Percentiles rank a stretch among this genome's conserved stretches.
Conservation (phyloP, 2,329 filamentous ascomycete genomes). For the Orbilia blumenaviensis region DNA sequence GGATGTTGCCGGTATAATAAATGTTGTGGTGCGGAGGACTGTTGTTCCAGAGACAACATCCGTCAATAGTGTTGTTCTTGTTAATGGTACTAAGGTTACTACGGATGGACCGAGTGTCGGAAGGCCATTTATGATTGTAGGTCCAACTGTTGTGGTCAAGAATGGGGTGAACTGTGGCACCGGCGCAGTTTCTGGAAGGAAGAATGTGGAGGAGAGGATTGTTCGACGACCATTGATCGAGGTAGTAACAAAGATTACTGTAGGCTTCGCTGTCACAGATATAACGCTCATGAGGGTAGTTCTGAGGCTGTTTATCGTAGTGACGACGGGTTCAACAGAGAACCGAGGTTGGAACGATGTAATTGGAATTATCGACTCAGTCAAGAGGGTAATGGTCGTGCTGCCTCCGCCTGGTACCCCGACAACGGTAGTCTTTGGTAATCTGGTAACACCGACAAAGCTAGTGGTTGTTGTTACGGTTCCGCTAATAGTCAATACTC, state of each 20-base stretch:
- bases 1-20: conserved; percentile 34
- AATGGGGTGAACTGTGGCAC: conserved; percentile 45
- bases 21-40: conserved; percentile 13
- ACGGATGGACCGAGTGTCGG: conserved; percentile 38
- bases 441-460: conserved; percentile 36
- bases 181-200: conserved; percentile 8
- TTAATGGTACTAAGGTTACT: conserved; percentile 25
- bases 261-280: conserved; percentile 12
- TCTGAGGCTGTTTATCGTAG: conserved; percentile 30
- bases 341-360: conserved; percentile 32
- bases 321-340: conserved; percentile 29
- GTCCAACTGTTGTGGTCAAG: conserved; percentile 36
- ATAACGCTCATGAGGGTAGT: conserved; percentile 23
- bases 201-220: conserved; percentile 37
- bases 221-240: conserved; percentile 33
- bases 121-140: conserved; percentile 46
- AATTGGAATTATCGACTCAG: conserved; percentile 29
- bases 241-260: conserved; percentile 28
- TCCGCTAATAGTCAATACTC: conserved; percentile 20
- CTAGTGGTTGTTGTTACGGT: conserved; percentile 18
- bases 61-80: conserved; percentile 31
- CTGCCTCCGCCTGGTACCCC: conserved; percentile 13
- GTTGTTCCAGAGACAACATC: conserved; percentile 32
- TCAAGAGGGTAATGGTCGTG: conserved; percentile 6
- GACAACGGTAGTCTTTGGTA: conserved; percentile 29